These are phyloP conservation scores for Lachnellula suecica DNA, from an alignment of 2,329 filamentous ascomycete genomes.

Conservation along the genomic window DNA sequence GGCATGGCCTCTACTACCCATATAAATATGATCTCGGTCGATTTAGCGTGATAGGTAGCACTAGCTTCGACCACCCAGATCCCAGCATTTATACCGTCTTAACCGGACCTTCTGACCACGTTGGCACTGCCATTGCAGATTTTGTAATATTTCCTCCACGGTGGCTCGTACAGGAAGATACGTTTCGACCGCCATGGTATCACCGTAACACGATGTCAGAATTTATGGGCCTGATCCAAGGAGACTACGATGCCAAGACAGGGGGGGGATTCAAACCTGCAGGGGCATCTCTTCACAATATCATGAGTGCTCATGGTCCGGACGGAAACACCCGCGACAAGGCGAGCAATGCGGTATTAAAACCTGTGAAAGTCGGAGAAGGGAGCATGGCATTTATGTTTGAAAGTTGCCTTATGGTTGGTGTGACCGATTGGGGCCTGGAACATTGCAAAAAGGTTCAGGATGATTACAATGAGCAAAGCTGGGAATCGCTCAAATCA, in stretches of 20 bases:
- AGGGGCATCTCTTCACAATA: constrained; percentile 61
- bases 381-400: constrained; percentile 66
- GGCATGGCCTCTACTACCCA: constrained; percentile 79
- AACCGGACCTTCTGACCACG: constrained; percentile 55
- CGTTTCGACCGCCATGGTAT: constrained; percentile 62
- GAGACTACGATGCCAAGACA: constrained; percentile 59
- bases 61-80: constrained; percentile 76
- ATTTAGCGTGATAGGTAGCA: constrained; percentile 72
- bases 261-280: constrained; percentile 59
- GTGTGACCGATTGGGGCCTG: constrained; percentile 71
- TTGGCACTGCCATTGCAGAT: constrained; percentile 59
- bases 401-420: constrained; percentile 66
- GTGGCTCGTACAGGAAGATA: constrained; percentile 61
- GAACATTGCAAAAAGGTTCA: constrained; percentile 69
- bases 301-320: constrained; percentile 62
- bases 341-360: constrained; percentile 50
- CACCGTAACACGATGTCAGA: constrained; percentile 66
- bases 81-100: constrained; percentile 74
- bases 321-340: constrained; percentile 55
- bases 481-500: constrained; percentile 56
- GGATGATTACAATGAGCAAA: constrained; percentile 66
- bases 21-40: constrained; percentile 80
- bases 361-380: constrained; percentile 54
- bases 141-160: constrained; percentile 66
- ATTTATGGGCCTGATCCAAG: constrained; percentile 64